phyloP scores from a whole-genome alignment of 192 early-diverging fungal species.

The Gaertneriomyces semiglobifer region DNA sequence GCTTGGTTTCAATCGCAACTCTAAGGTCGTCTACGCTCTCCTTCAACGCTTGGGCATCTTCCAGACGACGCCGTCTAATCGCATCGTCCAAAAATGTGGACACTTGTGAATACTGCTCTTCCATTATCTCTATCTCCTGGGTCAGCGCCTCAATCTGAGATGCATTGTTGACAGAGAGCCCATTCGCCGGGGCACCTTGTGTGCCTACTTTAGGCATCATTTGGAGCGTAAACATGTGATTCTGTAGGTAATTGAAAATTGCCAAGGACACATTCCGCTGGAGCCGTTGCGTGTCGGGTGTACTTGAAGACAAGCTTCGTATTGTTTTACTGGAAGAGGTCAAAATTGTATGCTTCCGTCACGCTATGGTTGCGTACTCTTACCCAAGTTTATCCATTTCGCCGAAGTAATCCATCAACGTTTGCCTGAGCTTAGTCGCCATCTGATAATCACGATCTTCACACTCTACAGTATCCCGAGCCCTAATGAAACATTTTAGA shows the following conservation, averaged over 20 bases:
- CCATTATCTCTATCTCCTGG: slow-evolving; percentile 36
- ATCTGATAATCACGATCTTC: slow-evolving; percentile 45
- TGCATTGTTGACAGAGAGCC: no score
- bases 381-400: slow-evolving; percentile 49
- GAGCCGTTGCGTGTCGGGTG: slow-evolving; percentile 23
- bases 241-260: slow-evolving; percentile 48
- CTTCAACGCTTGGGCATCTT: slow-evolving; percentile 37
- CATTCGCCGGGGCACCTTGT: neutral
- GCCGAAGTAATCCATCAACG: slow-evolving; percentile 46
- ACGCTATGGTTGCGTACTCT: neutral
- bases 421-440: slow-evolving; percentile 40
- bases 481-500: neutral
- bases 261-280: slow-evolving; percentile 36
- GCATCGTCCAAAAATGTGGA: slow-evolving; percentile 37
- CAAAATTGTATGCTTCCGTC: no score
- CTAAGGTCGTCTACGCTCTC: slow-evolving; percentile 41
- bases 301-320: slow-evolving; percentile 36
- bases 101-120: slow-evolving; percentile 32
- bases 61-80: slow-evolving; percentile 33
- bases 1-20: slow-evolving; percentile 24
- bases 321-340: slow-evolving; percentile 28
- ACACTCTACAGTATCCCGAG: slow-evolving; percentile 19
- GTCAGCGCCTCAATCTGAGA: neutral
- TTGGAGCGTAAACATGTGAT: slow-evolving; percentile 53
- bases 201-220: slow-evolving; percentile 45